A percentile compares a stretch with the other conserved stretches of the same genome.
Evolutionary conservation across 2,329 filamentous ascomycete species (phyloP).

Genomic region (Sporothrix inflata): DNA sequence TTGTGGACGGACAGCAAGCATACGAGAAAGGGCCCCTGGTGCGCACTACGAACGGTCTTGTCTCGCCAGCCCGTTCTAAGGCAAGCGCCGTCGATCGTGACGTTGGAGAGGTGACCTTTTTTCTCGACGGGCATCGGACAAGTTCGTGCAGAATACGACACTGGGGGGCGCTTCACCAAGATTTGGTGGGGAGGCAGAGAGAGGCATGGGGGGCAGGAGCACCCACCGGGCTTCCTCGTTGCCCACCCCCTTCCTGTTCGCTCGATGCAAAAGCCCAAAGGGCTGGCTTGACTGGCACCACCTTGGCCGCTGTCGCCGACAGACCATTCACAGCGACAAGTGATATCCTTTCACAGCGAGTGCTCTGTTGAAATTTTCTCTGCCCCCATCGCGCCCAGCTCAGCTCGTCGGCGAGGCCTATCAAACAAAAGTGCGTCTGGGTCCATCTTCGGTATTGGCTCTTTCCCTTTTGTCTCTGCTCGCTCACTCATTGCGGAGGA

Average conservation of each 20-base stretch:
- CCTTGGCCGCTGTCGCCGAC: slow-evolving; percentile 27
- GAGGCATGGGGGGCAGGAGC: neutral
- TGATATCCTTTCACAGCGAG: slow-evolving; percentile 31
- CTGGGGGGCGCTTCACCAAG: slow-evolving; percentile 4
- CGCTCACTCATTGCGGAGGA: neutral
- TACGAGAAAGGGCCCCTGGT: neutral
- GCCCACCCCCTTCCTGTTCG: neutral
- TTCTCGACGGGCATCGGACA: slow-evolving; percentile 7
- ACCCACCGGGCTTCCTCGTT: neutral
- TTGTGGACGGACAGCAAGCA: neutral
- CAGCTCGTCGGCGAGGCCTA: slow-evolving; percentile 25
- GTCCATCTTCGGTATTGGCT: too few species aligned
- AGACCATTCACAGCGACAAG: slow-evolving; percentile 27
- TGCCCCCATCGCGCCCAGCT: neutral
- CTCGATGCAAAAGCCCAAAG: neutral
- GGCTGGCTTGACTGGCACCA: slow-evolving; percentile 10
- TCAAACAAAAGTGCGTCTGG: slow-evolving; percentile 5
- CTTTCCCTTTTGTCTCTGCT: too few species aligned
- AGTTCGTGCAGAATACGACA: neutral
- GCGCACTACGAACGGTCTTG: neutral
- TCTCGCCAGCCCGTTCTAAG: slow-evolving; percentile 24
- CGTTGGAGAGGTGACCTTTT: neutral
- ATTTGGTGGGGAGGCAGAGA: neutral
- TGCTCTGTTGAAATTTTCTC: slow-evolving; percentile 28
- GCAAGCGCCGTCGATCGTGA: slow-evolving; percentile 30